Base-by-base conservation (phyloP, 352 stramenopile species). In the Stephanocyclus meneghinianus region DNA sequence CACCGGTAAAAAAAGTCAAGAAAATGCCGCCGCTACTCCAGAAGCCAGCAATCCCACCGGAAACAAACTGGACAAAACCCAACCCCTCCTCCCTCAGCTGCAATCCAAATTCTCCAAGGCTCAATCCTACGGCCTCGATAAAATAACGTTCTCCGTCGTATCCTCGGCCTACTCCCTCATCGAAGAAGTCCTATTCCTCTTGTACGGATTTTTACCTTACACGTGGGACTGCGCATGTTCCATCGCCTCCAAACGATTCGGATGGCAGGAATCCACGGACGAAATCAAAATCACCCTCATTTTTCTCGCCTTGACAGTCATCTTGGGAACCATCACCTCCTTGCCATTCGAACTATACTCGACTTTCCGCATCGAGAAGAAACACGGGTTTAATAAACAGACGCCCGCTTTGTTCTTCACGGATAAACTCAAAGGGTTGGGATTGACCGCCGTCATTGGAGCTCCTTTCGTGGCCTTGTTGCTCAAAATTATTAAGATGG, bases 311-410 rank as follows among this genome's bases (percentile, higher is more conserved):
- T 57, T 94, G 2, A 86, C 69, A 1, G 90, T 89, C 1, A 44
- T 95, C 53, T 48, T 94, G 91, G 88, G 94, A 78, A 90, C 80
- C 61, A 80, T 96, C 84, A 88, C 87, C 88, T 80, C 78, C 1
- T 62, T 96, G n/a, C 93, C 93, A 0, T 94, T 96, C 77, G 86
- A 92, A 73, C 50, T 95, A 9, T 91, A 91, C 55, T 97, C 92
- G 65, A 98, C 95, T 7, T 99, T 99, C 85, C 91, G 97, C 51
- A 93, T 99, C 64, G 97, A 99, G 82, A 92, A 91, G 47, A 94
- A 95, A 42, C 96, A 99, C 78, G 97, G 97, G 29, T 99, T 99
- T 78, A 99, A 99, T 87, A 99, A 98, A 82, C 94, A 97, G 75
- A 98, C 96, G 26, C 76, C 96, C 0, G 83, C 85, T 15, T 87